Evolutionary conservation across 2,329 filamentous ascomycete species (phyloP).

Genomic region (Neophaeococcomyces aloes): DNA sequence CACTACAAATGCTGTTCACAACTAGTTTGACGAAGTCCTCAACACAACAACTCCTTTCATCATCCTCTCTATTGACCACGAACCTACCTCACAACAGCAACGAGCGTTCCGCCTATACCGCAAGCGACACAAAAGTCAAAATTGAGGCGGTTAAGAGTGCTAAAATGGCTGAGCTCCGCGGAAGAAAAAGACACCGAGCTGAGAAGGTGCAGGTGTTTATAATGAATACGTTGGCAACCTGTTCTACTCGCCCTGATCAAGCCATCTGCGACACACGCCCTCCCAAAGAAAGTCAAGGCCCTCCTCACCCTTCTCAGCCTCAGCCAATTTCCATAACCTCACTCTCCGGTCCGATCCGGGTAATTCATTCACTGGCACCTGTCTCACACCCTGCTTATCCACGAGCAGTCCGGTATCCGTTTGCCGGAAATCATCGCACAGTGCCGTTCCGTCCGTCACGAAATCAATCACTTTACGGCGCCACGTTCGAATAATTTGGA

Average conservation of each 20-base stretch:
- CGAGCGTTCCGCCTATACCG: too few relatives aligned
- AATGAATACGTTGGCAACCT: too few relatives aligned
- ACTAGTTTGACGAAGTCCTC: too few relatives aligned
- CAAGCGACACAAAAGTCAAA: too few relatives aligned
- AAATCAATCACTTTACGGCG: background rate
- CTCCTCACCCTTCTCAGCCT: background rate
- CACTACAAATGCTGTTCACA: background rate
- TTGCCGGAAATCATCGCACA: background rate
- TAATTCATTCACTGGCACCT: background rate
- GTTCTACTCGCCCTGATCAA: background rate
- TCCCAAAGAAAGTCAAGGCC: conserved; percentile 1
- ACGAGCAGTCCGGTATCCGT: background rate
- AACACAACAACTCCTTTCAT: too few relatives aligned
- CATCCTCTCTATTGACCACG: too few relatives aligned
- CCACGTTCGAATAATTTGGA: background rate
- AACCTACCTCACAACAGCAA: too few relatives aligned
- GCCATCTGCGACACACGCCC: conserved; percentile 3
- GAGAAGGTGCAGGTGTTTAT: too few relatives aligned
- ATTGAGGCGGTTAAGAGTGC: too few relatives aligned
- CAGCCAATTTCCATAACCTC: background rate
- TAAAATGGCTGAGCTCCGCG: too few relatives aligned
- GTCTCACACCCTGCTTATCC: background rate
- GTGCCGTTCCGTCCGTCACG: background rate
- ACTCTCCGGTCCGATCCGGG: background rate
- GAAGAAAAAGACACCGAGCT: too few relatives aligned